These are phyloP conservation scores for Globisporangium nunn DNA, from an alignment of 352 stramenopile genomes.

Conservation along the genomic window DNA sequence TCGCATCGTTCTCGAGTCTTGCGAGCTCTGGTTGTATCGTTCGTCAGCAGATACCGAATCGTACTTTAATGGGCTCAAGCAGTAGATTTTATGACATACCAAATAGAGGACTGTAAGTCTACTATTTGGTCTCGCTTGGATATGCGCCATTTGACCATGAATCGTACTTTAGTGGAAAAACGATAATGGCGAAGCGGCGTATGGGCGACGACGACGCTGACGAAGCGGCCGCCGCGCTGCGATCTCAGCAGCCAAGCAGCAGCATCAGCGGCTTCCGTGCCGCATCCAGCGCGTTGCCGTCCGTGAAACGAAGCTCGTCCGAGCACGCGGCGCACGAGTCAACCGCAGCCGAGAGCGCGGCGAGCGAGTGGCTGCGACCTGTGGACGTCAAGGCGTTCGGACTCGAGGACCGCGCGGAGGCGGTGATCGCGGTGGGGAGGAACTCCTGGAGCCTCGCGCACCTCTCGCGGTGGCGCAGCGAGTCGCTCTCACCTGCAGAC, in stretches of 20 bases:
- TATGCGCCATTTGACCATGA: too few species aligned
- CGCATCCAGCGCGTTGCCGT: neutral
- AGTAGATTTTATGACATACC: too few species aligned
- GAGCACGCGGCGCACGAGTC: neutral
- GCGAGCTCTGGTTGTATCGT: too few species aligned
- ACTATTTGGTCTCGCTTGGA: neutral
- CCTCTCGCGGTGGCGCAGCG: conserved; percentile 57
- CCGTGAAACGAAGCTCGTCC: neutral
- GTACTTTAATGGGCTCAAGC: too few species aligned
- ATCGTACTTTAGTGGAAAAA: too few species aligned
- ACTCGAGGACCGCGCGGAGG: conserved; percentile 69
- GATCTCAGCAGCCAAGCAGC: neutral
- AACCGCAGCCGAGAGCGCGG: neutral
- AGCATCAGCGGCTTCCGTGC: neutral
- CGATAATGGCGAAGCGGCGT: neutral
- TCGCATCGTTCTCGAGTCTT: too few species aligned
- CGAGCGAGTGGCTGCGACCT: conserved; percentile 11
- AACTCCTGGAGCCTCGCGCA: conserved; percentile 50
- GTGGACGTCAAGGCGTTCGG: conserved; percentile 64
- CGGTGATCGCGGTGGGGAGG: conserved; percentile 46
- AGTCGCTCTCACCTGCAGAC: conserved; percentile 14
- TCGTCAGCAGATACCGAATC: too few species aligned
- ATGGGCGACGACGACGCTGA: neutral
- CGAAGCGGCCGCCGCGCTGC: neutral
- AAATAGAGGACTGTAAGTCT: neutral